A percentile compares a stretch with the other conserved stretches of the same genome.
Conservation (phyloP, 352 stramenopile species). For the Thraustochytrium sp. region DNA sequence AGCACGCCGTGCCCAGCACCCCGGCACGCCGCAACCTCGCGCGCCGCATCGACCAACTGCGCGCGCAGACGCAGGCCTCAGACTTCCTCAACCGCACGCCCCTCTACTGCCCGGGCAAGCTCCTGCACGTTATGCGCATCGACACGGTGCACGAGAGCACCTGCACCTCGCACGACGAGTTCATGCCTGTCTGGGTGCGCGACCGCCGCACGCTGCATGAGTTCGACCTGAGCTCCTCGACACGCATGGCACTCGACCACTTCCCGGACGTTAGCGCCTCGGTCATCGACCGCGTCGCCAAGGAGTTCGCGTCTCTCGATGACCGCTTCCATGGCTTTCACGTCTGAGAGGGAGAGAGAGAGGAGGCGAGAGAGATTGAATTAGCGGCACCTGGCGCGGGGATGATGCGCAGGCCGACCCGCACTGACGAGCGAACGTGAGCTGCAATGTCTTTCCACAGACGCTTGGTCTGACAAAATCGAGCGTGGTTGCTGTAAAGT, state of each 20-base stretch:
- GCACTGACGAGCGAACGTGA: no score
- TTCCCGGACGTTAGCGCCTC: conserved; percentile 34
- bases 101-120: conserved; percentile 25
- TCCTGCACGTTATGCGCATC: conserved; percentile 26
- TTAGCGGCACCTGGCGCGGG: no score
- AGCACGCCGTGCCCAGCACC: conserved; percentile 51
- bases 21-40: conserved; percentile 28
- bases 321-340: conserved; percentile 2
- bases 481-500: no score
- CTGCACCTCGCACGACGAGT: conserved; percentile 28
- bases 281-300: conserved; percentile 7
- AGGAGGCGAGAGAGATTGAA: no score
- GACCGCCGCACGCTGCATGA: conserved; percentile 41
- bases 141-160: background rate
- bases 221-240: conserved; percentile 47
- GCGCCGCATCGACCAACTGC: conserved; percentile 1
- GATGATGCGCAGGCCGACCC: no score
- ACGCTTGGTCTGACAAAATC: no score
- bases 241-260: conserved; percentile 41
- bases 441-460: no score
- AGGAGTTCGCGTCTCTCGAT: background rate
- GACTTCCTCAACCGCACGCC: conserved; percentile 36
- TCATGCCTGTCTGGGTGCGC: background rate
- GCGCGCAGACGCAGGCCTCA: background rate
- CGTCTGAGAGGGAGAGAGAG: background rate